Conservation (phyloP, 306 rosid species). For the Cucumis cinereus region DNA sequence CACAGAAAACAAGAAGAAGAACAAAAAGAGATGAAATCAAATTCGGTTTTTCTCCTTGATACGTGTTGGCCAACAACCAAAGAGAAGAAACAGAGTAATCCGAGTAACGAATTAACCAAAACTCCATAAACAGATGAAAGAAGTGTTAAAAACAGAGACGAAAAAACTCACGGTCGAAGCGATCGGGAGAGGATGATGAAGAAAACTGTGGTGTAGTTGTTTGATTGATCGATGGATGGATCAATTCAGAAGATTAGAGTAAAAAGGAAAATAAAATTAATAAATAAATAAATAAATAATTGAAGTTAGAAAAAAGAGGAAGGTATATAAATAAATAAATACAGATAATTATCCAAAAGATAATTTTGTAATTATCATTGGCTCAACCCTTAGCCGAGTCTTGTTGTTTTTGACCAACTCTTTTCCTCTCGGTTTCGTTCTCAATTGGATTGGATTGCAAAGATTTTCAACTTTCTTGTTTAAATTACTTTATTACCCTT, state of each 20-base stretch:
- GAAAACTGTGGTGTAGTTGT: background rate
- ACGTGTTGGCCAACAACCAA: background rate
- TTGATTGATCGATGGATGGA: background rate
- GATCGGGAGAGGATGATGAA: background rate
- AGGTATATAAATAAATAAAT: background rate
- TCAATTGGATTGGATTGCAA: background rate
- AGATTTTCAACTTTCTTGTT: background rate
- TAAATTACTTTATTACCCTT: background rate
- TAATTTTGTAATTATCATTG: background rate
- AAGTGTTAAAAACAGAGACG: background rate
- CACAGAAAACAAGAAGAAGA: background rate
- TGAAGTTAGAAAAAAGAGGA: background rate
- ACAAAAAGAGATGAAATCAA: background rate
- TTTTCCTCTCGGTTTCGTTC: background rate
- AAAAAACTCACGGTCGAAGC: background rate
- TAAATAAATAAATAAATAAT: background rate
- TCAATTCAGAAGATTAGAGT: background rate
- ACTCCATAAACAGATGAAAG: background rate
- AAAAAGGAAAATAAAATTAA: background rate
- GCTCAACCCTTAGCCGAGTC: background rate
- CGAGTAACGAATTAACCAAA: background rate
- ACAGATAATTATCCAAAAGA: background rate
- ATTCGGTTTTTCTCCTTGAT: background rate
- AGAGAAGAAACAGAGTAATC: background rate
- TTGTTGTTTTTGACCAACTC: background rate